Conservation (phyloP, 1,284 basidiomycete genomes). For the Ganoderma leucocontextum region DNA sequence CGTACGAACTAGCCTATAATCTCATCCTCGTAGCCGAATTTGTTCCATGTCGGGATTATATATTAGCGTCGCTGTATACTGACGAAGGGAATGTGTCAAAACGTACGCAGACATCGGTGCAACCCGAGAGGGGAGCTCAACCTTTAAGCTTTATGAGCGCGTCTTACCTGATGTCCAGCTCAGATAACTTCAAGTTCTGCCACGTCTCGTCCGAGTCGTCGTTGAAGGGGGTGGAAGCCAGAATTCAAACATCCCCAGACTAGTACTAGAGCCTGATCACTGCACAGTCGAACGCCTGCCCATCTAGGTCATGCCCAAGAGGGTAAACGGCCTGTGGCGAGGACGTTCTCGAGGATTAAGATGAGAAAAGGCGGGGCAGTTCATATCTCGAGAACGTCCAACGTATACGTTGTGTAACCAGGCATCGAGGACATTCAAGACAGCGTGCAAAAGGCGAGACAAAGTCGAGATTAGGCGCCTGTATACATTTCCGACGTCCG, state of each 20-base stretch:
- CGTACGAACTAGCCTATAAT: conserved; percentile 62
- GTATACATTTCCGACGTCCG: too few relatives aligned
- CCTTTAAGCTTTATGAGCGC: conserved; percentile 60
- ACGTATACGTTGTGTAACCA: conserved; percentile 59
- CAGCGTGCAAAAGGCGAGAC: too few relatives aligned
- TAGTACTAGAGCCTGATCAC: conserved; percentile 63
- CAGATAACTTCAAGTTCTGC: conserved; percentile 60
- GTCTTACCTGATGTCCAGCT: conserved; percentile 52
- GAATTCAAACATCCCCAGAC: conserved; percentile 81
- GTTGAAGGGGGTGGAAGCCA: conserved; percentile 86
- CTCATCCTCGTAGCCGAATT: conserved; percentile 55
- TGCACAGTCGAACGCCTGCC: conserved; percentile 90
- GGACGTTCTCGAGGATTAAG: background rate
- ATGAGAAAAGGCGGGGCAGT: too few relatives aligned
- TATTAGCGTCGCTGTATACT: too few relatives aligned
- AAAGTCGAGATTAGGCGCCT: too few relatives aligned
- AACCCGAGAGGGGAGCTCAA: background rate
- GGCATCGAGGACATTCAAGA: too few relatives aligned
- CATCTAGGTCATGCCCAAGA: conserved; percentile 74
- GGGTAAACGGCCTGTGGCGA: conserved; percentile 65
- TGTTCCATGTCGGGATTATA: too few relatives aligned
- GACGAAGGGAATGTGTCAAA: background rate
- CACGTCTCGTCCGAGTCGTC: conserved; percentile 63
- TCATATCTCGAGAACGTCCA: conserved; percentile 76
- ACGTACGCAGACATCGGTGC: too few relatives aligned